phyloP scores from a whole-genome alignment of 495 filamentous ascomycete genomes.

The Schizothecium vesticola region DNA sequence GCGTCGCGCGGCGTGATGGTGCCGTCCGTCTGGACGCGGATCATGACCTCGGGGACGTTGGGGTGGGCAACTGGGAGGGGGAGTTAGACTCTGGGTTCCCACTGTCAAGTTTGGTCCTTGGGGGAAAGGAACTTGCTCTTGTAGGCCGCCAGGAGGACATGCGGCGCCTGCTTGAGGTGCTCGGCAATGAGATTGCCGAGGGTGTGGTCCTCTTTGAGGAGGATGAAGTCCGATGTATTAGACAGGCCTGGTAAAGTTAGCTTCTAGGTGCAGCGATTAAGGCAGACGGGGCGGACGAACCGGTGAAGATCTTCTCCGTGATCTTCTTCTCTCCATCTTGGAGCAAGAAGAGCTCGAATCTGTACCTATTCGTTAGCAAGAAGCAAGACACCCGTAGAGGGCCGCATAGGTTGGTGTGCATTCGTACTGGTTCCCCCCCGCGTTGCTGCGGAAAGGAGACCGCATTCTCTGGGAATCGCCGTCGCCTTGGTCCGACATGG shows the following conservation, averaged over 20 bases:
- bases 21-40: slow-evolving; percentile 92
- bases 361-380: slow-evolving; percentile 33
- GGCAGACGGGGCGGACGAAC: slow-evolving; percentile 45
- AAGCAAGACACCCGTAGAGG: slow-evolving; percentile 4
- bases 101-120: neutral
- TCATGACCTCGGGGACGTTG: slow-evolving; percentile 74
- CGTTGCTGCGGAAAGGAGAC: neutral
- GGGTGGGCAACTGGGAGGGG: slow-evolving; percentile 64
- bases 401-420: neutral
- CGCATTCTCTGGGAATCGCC: neutral
- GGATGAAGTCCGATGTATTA: slow-evolving; percentile 80
- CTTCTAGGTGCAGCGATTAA: neutral
- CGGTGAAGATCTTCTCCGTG: slow-evolving; percentile 74
- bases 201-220: slow-evolving; percentile 97
- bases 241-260: slow-evolving; percentile 59
- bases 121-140: slow-evolving; percentile 50
- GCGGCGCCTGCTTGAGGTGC: slow-evolving; percentile 68
- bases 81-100: neutral
- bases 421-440: neutral
- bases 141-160: slow-evolving; percentile 85
- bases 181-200: slow-evolving; percentile 82
- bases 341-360: slow-evolving; percentile 88
- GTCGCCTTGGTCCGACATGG: neutral
- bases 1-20: slow-evolving; percentile 79
- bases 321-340: slow-evolving; percentile 88